Evolutionary conservation across 2,329 filamentous ascomycete genomes (phyloP), one percentile per base, ranked within the genome.

Genomic region (Cladorrhinum sp.): DNA sequence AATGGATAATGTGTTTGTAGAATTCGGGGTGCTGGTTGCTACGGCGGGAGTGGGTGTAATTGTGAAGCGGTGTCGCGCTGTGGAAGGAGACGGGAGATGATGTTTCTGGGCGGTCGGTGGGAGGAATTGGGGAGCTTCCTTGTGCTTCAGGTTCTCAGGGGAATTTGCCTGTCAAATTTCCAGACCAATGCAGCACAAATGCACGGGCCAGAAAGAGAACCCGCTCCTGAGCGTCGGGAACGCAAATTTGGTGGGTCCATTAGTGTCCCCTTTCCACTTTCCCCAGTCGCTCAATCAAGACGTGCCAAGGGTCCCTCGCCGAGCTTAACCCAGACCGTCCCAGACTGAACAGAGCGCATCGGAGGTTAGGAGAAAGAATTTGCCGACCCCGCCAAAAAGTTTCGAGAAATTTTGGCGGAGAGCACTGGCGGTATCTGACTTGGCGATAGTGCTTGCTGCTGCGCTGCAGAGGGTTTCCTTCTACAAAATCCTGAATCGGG

Each of bases 101-200:
- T 68, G 69, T 72, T 71, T 68, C 69, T 65, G 67, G 64, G 62
- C 60, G 57, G 62, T 63, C 58, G 56, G 59, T 64, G 61, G 53
- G 63, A 61, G 58, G 57, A 61, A 56, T 60, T 58, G 64, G 63
- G 60, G 39, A 57, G 36, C 61, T 64, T 68, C 67, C 69, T 72
- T 66, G 67, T 70, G 65, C 69, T 72, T 74, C 72, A 46, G 42
- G 42, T 46, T 42, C 42, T 46, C 42, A 74, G 73, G 73, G 73
- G 73, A 71, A 73, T 69, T 71, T 65, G 60, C 65, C 67, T 68
- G 69, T 72, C 72, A 74, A 75, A 75, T 75, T 75, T 75, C 73
- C 71, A 68, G 68, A 58, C 61, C 64, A 61, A 59, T 59, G 58
- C 49, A 48, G 59, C 49, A 48, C 57, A 57, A 49, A 60, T 59